Conservation (phyloP, 305 asterid species). For the Fraxinus ornus region DNA sequence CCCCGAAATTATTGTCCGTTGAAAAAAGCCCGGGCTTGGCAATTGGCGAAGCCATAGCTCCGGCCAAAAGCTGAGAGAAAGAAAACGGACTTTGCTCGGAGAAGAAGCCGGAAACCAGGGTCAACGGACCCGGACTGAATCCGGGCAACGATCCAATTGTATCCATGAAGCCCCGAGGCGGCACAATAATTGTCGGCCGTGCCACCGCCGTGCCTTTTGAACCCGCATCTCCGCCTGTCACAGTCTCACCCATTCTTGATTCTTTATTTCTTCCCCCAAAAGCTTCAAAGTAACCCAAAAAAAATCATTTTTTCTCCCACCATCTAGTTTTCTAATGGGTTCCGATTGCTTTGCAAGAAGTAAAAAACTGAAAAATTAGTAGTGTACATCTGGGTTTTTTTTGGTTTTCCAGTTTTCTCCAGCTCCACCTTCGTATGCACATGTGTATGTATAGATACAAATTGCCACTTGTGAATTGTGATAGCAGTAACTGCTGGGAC, state of each 20-base stretch:
- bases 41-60: slow-evolving; percentile 84
- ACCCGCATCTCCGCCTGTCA: slow-evolving; percentile 33
- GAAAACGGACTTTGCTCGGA: slow-evolving; percentile 61
- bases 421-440: not conserved
- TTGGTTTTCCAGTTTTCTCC: not conserved
- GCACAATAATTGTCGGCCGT: slow-evolving; percentile 61
- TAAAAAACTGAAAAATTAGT: not conserved
- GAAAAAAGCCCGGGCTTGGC: slow-evolving; percentile 28
- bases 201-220: slow-evolving; percentile 25
- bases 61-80: slow-evolving; percentile 81
- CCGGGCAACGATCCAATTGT: slow-evolving; percentile 57
- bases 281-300: not conserved
- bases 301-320: not conserved
- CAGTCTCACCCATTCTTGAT: slow-evolving; percentile 49
- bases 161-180: slow-evolving; percentile 76
- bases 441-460: not conserved
- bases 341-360: not conserved
- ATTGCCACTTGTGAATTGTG: slow-evolving; percentile 22
- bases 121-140: slow-evolving; percentile 89
- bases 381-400: not conserved
- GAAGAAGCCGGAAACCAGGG: slow-evolving; percentile 64
- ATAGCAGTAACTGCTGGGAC: slow-evolving; percentile 21
- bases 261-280: not conserved
- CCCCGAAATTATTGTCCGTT: slow-evolving; percentile 10
- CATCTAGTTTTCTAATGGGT: not conserved